Evolutionary conservation across 176 grass and related monocot genomes (phyloP), one percentile per base, ranked within the genome.

Genomic region (Bothriochloa decipiens): DNA sequence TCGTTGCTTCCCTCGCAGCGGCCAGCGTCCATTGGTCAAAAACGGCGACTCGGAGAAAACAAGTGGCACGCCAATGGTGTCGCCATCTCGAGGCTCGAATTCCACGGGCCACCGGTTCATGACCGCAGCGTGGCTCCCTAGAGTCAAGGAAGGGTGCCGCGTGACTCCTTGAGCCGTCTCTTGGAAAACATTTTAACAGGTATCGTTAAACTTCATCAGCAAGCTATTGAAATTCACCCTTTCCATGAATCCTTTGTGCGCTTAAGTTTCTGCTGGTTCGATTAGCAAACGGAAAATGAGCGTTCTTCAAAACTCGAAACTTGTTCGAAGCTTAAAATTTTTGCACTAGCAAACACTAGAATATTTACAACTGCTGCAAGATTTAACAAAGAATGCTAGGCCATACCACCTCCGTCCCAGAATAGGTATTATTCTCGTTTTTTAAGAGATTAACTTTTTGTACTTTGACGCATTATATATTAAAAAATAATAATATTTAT

Each of bases 1-100:
- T 78, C 73, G 68, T 28, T 74, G 75, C 18, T 88, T 79, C 75
- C 26, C 33, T 73, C 63, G 68, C 77, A 66, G 25, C 47, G 6
- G 3, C 47, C 49, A 1, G 16, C 47, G 6, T 7, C 66, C 49
- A 3, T 27, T n/a, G 22, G 88, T 86, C 83, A 82, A 47, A 67
- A 75, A 72, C 83, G 72, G 37, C 72, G 39, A 37, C 82, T n/a
- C 46, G 27, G 42, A 3, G 6, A 4, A 10, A 85, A 81, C 83
- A 85, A 68, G 72, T 82, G 72, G 41, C 68, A 11, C 22, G 72
- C 61, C 70, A 55, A 23, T 50, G 74, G 68, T 57, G 43, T 58
- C 81, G 81, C 58, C 67, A 58, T 35, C 58, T 66, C 12, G 39
- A 20, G 2, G 63, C 74, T 70, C 87, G 63, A 68, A 36, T 33